phyloP scores from a whole-genome alignment of 2,329 filamentous ascomycete species.

The Lasiodiplodia sp. region DNA sequence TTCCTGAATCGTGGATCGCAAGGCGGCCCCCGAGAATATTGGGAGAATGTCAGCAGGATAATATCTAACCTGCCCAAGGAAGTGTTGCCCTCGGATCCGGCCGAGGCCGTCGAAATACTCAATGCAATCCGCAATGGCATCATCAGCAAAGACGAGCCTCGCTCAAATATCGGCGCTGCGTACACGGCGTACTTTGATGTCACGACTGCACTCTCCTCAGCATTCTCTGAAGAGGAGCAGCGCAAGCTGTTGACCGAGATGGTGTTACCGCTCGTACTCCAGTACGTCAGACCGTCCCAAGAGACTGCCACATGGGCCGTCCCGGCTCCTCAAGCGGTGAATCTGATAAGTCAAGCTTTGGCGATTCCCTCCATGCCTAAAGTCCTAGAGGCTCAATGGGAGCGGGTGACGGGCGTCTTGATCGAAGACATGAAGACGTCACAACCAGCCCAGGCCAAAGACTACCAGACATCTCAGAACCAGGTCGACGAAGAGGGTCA shows the following conservation, averaged over 20 bases:
- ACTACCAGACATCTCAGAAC: slow-evolving; percentile 76
- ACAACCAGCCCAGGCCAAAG: slow-evolving; percentile 80
- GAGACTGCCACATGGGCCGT: slow-evolving; percentile 61
- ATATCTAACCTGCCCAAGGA: slow-evolving; percentile 64
- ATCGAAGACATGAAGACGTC: slow-evolving; percentile 74
- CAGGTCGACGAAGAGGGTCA: slow-evolving; percentile 70
- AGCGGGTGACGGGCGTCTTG: slow-evolving; percentile 66
- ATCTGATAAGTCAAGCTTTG: slow-evolving; percentile 52
- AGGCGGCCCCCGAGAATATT: slow-evolving; percentile 74
- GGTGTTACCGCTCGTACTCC: slow-evolving; percentile 60
- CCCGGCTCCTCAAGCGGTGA: slow-evolving; percentile 47
- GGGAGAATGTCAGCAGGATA: slow-evolving; percentile 71
- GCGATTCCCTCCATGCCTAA: slow-evolving; percentile 52
- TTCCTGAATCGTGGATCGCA: slow-evolving; percentile 88
- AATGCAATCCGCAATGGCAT: slow-evolving; percentile 75
- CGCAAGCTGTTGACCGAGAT: slow-evolving; percentile 55
- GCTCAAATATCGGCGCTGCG: slow-evolving; percentile 70
- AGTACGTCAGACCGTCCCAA: slow-evolving; percentile 59
- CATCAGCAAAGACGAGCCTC: slow-evolving; percentile 75
- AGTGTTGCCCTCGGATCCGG: slow-evolving; percentile 60
- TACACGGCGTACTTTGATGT: slow-evolving; percentile 79
- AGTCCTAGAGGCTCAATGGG: slow-evolving; percentile 68
- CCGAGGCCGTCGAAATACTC: slow-evolving; percentile 68
- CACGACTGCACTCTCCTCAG: slow-evolving; percentile 56
- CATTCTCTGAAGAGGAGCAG: slow-evolving; percentile 53